Conservation (phyloP, 345 rosid species). For the Microthlaspi erraticum region DNA sequence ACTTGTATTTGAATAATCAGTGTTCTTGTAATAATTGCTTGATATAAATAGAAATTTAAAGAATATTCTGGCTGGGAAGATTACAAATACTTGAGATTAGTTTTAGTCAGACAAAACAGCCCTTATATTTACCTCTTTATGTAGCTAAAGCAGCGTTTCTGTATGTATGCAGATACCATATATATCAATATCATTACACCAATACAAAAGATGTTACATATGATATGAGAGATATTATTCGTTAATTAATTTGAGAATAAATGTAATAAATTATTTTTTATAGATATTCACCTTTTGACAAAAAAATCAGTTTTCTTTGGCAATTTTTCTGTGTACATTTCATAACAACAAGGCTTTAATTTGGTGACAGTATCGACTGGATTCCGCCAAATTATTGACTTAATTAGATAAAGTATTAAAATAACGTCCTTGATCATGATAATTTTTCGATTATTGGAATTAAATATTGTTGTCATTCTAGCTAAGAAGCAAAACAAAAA, state of each 20-base stretch:
- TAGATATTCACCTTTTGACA: no score
- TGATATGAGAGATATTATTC: background rate
- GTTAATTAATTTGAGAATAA: slow-evolving; percentile 5
- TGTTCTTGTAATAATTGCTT: slow-evolving; percentile 41
- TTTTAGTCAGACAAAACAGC: slow-evolving; percentile 39
- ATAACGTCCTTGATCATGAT: no score
- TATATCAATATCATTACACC: slow-evolving; percentile 21
- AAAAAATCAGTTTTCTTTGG: no score
- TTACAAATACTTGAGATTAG: slow-evolving; percentile 45
- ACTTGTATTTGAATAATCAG: slow-evolving; percentile 33
- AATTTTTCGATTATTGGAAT: no score
- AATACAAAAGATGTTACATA: background rate
- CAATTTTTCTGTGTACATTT: background rate
- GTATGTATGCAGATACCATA: slow-evolving; percentile 31
- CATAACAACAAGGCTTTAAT: slow-evolving; percentile 5
- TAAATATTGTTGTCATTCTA: no score
- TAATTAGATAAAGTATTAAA: no score
- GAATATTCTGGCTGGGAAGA: slow-evolving; percentile 46
- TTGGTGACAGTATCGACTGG: slow-evolving; percentile 7
- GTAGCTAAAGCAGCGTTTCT: slow-evolving; percentile 33
- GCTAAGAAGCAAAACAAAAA: no score
- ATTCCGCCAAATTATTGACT: slow-evolving; percentile 3
- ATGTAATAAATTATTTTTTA: background rate
- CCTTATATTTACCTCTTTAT: slow-evolving; percentile 38
- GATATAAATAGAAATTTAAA: slow-evolving; percentile 37